Evolutionary conservation across 805 yeast genomes (phyloP).

Genomic region (Torulaspora delbrueckii): DNA sequence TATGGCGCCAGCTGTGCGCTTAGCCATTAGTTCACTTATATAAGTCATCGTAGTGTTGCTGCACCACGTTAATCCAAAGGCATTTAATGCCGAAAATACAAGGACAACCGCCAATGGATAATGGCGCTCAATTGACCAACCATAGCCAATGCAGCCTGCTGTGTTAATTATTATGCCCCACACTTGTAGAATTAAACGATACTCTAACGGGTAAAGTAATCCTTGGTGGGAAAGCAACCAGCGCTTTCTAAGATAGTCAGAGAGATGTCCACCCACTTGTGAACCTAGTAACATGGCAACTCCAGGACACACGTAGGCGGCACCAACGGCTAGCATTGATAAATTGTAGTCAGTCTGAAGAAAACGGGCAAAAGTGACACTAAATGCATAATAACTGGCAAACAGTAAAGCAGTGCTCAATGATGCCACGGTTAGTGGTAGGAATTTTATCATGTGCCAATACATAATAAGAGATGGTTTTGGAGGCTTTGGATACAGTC

Average conservation of each 20-base stretch:
- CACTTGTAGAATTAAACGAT: constrained; percentile 42
- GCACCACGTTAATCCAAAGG: constrained; percentile 54
- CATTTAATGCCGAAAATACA: constrained; percentile 43
- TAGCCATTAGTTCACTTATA: constrained; percentile 46
- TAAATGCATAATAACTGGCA: constrained; percentile 50
- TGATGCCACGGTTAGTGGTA: constrained; percentile 45
- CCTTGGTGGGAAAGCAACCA: constrained; percentile 28
- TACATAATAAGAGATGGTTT: constrained; percentile 40
- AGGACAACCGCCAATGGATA: constrained; percentile 40
- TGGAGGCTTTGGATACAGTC: constrained; percentile 42
- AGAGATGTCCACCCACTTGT: constrained; percentile 44
- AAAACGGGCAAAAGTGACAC: constrained; percentile 44
- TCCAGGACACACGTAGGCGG: constrained; percentile 53
- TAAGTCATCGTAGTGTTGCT: constrained; percentile 51
- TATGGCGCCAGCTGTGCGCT: constrained; percentile 49
- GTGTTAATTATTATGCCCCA: constrained; percentile 42
- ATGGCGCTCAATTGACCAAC: constrained; percentile 45
- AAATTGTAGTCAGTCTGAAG: constrained; percentile 39
- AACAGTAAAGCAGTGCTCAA: constrained; percentile 47
- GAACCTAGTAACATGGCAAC: constrained; percentile 46
- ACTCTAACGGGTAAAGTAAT: constrained; percentile 42
- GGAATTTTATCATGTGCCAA: constrained; percentile 36
- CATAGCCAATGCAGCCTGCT: constrained; percentile 46
- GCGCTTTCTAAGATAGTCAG: constrained; percentile 38
- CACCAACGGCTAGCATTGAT: constrained; percentile 37